Conservation (phyloP, 73 alveolate species). For the Loxodes magnus region DNA sequence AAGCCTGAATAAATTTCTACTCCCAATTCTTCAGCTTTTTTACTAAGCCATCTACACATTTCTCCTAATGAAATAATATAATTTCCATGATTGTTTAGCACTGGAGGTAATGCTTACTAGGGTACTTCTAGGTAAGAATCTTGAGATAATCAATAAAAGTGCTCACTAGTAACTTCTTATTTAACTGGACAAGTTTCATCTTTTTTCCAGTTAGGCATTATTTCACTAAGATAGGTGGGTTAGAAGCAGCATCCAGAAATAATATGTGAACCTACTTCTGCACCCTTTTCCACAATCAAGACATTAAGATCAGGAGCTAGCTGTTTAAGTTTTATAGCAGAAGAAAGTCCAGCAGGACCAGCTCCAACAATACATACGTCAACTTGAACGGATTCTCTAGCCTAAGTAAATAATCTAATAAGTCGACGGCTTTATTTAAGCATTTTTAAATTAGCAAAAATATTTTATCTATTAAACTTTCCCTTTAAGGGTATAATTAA, state of each 20-base stretch:
- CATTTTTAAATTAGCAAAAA: too few species aligned
- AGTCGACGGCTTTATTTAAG: too few species aligned
- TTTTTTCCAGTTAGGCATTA: constrained; percentile 64
- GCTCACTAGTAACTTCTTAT: constrained; percentile 77
- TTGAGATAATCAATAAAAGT: constrained; percentile 48
- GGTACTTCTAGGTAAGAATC: constrained; percentile 46
- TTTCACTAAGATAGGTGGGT: constrained; percentile 75
- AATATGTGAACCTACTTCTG: constrained; percentile 87
- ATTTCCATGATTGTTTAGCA: constrained; percentile 67
- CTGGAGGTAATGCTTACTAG: constrained; percentile 20
- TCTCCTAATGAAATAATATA: constrained; percentile 78
- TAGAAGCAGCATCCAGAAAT: constrained; percentile 86
- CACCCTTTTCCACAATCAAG: constrained; percentile 63
- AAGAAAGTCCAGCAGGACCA: constrained; percentile 94
- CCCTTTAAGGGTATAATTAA: too few species aligned
- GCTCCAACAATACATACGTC: constrained; percentile 78
- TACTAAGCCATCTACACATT: constrained; percentile 84
- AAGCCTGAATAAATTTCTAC: constrained; percentile 85
- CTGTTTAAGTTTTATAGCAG: constrained; percentile 80
- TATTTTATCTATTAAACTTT: too few species aligned
- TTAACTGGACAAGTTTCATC: constrained; percentile 62
- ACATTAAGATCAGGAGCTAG: constrained; percentile 56
- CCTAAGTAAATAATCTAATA: too few species aligned
- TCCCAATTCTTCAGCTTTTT: constrained; percentile 79
- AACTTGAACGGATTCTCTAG: constrained; percentile 44